A percentile compares a stretch with the other conserved stretches of the same genome.
phyloP scores from a whole-genome alignment of 2,329 filamentous ascomycete genomes.

The Cladophialophora immunda region DNA sequence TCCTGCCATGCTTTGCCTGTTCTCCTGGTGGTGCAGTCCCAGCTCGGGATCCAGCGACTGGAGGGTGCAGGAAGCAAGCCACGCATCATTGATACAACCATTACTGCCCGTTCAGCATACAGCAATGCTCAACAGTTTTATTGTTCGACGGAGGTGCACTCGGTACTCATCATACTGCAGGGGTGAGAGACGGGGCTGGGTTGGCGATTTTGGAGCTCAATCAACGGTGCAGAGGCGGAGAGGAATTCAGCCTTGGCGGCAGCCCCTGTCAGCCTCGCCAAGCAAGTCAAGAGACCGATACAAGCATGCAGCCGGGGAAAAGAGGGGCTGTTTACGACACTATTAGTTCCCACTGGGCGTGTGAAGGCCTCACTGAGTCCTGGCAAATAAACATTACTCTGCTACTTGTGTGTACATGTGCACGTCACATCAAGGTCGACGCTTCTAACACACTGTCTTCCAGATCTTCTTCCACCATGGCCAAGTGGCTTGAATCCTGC shows the following conservation, averaged over 20 bases:
- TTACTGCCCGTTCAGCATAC: neutral
- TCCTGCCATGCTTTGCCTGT: neutral
- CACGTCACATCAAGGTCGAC: neutral
- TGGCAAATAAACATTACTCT: neutral
- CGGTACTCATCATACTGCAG: too few relatives aligned
- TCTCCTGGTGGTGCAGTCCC: neutral
- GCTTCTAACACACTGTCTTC: constrained; percentile 71
- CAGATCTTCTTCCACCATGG: constrained; percentile 79
- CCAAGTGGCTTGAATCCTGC: constrained; percentile 75
- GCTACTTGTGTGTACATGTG: neutral
- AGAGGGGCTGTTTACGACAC: too few relatives aligned
- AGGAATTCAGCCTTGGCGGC: neutral
- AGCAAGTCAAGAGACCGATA: neutral
- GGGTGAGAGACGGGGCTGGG: neutral
- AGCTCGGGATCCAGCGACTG: neutral
- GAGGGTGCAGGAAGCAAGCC: neutral
- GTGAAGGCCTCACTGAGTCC: neutral
- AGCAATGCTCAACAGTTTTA: neutral
- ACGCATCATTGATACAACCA: neutral
- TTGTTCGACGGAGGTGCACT: neutral
- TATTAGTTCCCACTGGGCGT: neutral
- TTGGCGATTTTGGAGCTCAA: neutral
- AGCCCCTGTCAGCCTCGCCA: neutral
- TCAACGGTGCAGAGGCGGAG: neutral
- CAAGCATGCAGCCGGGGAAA: too few relatives aligned